phyloP scores from a whole-genome alignment of 257 asterid genomes.

The Orobanche coerulescens region DNA sequence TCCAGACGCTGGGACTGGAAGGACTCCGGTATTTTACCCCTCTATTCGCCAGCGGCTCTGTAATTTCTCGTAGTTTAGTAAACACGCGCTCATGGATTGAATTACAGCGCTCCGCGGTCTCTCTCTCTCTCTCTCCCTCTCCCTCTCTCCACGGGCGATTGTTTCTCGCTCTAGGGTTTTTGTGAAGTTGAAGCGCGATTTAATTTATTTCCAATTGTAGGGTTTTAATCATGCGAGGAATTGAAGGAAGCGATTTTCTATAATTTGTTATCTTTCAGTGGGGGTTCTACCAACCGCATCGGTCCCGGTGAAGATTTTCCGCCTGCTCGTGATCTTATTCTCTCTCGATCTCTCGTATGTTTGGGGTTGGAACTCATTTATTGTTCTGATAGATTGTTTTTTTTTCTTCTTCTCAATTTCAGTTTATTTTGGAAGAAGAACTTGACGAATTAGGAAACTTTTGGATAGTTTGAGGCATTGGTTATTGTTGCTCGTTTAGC shows the following conservation, averaged over 20 bases:
- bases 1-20: too few species aligned
- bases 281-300: conserved; percentile 2
- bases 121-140: neutral
- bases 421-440: neutral
- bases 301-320: conserved; percentile 9
- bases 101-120: too few species aligned
- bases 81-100: neutral
- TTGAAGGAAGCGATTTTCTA: conserved; percentile 12
- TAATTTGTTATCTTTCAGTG: neutral
- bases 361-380: conserved; percentile 14
- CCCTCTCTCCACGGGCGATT: neutral
- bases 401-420: neutral
- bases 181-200: conserved; percentile 25
- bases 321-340: neutral
- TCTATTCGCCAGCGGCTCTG: neutral
- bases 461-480: neutral
- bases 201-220: conserved; percentile 19
- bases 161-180: conserved; percentile 9
- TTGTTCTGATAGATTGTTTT: neutral
- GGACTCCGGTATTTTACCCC: too few species aligned
- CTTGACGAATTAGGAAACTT: too few species aligned
- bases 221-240: conserved; percentile 23
- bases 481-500: neutral
- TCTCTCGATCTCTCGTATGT: neutral
- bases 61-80: neutral